Evolutionary conservation across 2,329 filamentous ascomycete genomes (phyloP).

Genomic region (Basipetospora sp.): DNA sequence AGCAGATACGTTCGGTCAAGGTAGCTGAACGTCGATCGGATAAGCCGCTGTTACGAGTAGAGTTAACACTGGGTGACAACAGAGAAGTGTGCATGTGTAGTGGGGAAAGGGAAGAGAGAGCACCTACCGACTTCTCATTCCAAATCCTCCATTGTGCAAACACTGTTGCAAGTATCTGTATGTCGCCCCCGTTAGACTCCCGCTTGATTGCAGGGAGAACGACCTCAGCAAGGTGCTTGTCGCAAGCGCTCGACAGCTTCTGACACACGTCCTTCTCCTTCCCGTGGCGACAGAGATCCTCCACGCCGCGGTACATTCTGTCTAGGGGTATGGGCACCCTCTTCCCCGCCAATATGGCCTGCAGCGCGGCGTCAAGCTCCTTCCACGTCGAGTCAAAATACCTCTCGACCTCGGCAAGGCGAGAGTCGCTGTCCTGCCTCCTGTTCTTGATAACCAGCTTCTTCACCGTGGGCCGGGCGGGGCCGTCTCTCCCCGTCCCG

Average conservation of each 20-base stretch:
- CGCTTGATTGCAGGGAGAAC: conserved; percentile 42
- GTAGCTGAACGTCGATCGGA: conserved; percentile 85
- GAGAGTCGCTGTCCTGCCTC: conserved; percentile 37
- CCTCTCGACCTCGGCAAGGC: conserved; percentile 47
- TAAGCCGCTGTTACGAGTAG: conserved; percentile 39
- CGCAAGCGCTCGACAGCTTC: conserved; percentile 51
- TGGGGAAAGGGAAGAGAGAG: no score
- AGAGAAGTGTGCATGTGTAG: no score
- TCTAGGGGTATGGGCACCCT: conserved; percentile 63
- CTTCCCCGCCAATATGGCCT: conserved; percentile 53
- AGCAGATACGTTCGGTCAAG: conserved; percentile 81
- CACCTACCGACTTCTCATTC: conserved; percentile 29
- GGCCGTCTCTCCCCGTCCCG: conserved; percentile 2
- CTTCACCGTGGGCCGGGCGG: conserved; percentile 46
- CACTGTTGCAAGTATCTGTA: conserved; percentile 47
- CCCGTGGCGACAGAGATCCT: conserved; percentile 75
- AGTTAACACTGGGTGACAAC: no score
- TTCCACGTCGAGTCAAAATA: conserved; percentile 67
- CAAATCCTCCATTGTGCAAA: conserved; percentile 56
- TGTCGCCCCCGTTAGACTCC: conserved; percentile 27
- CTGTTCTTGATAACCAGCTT: conserved; percentile 92
- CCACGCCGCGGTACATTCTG: conserved; percentile 75
- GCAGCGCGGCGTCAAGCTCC: conserved; percentile 60
- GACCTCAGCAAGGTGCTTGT: conserved; percentile 48
- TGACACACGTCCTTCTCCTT: conserved; percentile 53